Conservation (phyloP, 2,329 filamentous ascomycete species). For the Nothophaeocryptopus gaeumannii region DNA sequence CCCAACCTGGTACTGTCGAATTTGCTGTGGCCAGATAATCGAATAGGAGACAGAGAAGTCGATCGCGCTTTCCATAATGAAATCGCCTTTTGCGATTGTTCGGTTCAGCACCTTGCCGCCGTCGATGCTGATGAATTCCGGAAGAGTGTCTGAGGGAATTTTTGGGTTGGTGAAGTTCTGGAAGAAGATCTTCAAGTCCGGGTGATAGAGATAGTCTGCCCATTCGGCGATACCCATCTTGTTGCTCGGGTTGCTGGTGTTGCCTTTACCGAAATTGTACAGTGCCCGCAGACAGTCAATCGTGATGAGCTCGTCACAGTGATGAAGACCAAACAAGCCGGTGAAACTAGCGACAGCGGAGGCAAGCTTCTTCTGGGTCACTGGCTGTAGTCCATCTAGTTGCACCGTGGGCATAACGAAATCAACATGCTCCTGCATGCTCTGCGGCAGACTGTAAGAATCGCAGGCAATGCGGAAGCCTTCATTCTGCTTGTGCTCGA, state of each 20-base stretch:
- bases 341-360: background rate
- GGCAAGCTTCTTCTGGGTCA: background rate
- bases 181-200: slow-evolving; percentile 42
- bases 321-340: slow-evolving; percentile 14
- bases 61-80: slow-evolving; percentile 50
- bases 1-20: slow-evolving; percentile 47
- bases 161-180: slow-evolving; percentile 11
- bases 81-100: slow-evolving; percentile 15
- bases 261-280: slow-evolving; percentile 41
- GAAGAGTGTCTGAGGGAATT: slow-evolving; percentile 20
- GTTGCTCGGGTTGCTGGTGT: slow-evolving; percentile 36
- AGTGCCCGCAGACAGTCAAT: slow-evolving; percentile 44
- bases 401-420: slow-evolving; percentile 58
- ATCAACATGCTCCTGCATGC: slow-evolving; percentile 51
- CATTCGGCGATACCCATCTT: slow-evolving; percentile 47
- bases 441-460: slow-evolving; percentile 49
- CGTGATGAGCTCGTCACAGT: slow-evolving; percentile 31
- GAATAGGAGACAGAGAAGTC: slow-evolving; percentile 48
- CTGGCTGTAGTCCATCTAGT: slow-evolving; percentile 38
- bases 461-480: slow-evolving; percentile 40
- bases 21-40: slow-evolving; percentile 51
- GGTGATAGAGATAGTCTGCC: slow-evolving; percentile 40
- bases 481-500: slow-evolving; percentile 56
- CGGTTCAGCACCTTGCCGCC: slow-evolving; percentile 11
- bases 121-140: slow-evolving; percentile 25